Conservation (phyloP, 192 early-diverging fungal genomes). For the Entomortierella parvispora region DNA sequence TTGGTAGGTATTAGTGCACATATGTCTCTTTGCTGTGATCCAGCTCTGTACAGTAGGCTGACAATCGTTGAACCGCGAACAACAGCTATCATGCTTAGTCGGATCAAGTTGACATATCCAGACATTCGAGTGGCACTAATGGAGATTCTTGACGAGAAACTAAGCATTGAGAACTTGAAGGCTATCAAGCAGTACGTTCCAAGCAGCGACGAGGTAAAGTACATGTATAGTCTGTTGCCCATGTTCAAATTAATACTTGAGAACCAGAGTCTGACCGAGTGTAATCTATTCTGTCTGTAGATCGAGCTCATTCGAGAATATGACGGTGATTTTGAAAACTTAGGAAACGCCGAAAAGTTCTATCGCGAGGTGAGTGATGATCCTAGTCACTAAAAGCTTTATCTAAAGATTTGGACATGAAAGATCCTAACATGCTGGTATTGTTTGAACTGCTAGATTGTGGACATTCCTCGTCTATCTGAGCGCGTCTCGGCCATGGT, state of each 20-base stretch:
- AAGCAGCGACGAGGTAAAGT: conserved; percentile 58
- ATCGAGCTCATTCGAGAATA: conserved; percentile 63
- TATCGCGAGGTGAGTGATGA: conserved; percentile 50
- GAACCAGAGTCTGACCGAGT: too few species aligned
- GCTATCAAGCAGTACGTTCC: conserved; percentile 66
- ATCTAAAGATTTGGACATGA: too few species aligned
- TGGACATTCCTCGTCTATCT: conserved; percentile 61
- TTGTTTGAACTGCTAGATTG: too few species aligned
- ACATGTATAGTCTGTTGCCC: background rate
- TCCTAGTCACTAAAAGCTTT: background rate
- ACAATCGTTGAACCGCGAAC: background rate
- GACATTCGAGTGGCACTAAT: conserved; percentile 64
- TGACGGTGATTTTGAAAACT: conserved; percentile 54
- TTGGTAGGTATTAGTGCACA: conserved; percentile 37
- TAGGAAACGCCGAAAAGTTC: conserved; percentile 68
- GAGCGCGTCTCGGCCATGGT: conserved; percentile 65
- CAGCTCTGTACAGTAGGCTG: background rate
- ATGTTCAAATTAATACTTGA: too few species aligned
- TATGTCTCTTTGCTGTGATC: background rate
- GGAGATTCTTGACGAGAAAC: conserved; percentile 62
- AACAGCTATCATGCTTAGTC: conserved; percentile 64
- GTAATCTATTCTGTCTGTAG: conserved; percentile 11
- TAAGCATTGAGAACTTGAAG: conserved; percentile 63
- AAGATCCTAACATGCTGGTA: too few species aligned
- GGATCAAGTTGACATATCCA: conserved; percentile 60